Conservation (phyloP, 192 early-diverging fungal genomes). For the Coemansia sp. region DNA sequence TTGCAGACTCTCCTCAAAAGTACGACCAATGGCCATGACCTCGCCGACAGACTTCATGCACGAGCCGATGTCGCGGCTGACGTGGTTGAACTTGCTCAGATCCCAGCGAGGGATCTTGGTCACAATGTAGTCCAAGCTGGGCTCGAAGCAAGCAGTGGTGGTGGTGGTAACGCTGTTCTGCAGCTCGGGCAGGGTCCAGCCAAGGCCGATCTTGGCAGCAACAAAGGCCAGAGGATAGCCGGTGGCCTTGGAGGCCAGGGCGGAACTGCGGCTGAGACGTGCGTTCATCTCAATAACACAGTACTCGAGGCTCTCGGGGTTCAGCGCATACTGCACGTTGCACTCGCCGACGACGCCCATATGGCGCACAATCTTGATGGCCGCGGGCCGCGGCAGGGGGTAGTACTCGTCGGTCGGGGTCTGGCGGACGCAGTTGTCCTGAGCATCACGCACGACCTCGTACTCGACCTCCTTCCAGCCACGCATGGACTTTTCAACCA, state of each 20-base stretch:
- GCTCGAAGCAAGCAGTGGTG: constrained; percentile 97
- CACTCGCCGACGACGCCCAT: constrained; percentile 98
- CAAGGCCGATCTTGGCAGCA: constrained; percentile 95
- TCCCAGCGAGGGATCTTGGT: constrained; percentile 99
- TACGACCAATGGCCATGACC: constrained; percentile 98
- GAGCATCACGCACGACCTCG: constrained; percentile 95
- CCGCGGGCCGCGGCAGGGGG: constrained; percentile 91
- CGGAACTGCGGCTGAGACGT: constrained; percentile 79
- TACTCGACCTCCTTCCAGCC: constrained; percentile 99
- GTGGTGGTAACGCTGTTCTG: constrained; percentile 88
- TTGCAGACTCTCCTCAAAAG: constrained; percentile 94
- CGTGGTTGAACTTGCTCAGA: constrained; percentile 89
- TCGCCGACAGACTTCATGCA: constrained; percentile 98
- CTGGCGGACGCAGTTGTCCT: constrained; percentile 94
- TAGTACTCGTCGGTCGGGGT: constrained; percentile 52
- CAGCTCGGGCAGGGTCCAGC: constrained; percentile 79
- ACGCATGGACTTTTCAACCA: constrained; percentile 95
- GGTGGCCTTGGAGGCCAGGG: constrained; percentile 96
- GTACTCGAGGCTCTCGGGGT: constrained; percentile 85
- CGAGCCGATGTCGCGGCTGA: constrained; percentile 77
- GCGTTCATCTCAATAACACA: constrained; percentile 98
- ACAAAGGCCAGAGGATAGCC: constrained; percentile 98
- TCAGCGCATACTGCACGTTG: constrained; percentile 96
- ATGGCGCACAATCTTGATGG: constrained; percentile 94
- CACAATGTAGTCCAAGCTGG: constrained; percentile 91